Conservation (phyloP, 306 rosid species). For the Vigna hirtella region DNA sequence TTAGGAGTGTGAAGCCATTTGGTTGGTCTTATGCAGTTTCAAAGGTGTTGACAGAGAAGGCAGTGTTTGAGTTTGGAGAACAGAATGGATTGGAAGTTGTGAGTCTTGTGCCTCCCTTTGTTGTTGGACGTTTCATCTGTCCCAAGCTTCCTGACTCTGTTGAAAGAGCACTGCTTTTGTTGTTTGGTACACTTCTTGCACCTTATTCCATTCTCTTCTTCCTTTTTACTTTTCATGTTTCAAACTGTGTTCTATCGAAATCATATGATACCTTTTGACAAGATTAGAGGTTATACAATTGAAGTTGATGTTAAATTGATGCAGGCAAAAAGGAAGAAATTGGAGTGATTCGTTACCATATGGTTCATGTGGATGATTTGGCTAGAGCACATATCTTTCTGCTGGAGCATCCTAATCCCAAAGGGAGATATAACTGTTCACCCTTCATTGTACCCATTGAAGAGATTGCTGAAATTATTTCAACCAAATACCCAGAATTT, state of each 20-base stretch:
- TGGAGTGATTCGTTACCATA: slow-evolving; percentile 35
- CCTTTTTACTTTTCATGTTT: background rate
- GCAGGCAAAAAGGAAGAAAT: slow-evolving; percentile 52
- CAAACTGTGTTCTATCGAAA: background rate
- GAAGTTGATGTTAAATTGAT: background rate
- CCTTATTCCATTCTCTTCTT: background rate
- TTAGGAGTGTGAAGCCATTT: slow-evolving; percentile 26
- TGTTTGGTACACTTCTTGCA: slow-evolving; percentile 45
- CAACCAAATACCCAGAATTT: slow-evolving; percentile 56
- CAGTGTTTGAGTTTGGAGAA: slow-evolving; percentile 49
- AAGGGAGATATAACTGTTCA: slow-evolving; percentile 70
- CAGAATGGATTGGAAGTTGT: slow-evolving; percentile 64
- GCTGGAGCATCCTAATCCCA: slow-evolving; percentile 58
- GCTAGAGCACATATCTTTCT: slow-evolving; percentile 66
- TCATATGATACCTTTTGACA: background rate
- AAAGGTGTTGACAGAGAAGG: slow-evolving; percentile 61
- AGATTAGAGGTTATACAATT: too few relatives aligned
- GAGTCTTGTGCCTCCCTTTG: slow-evolving; percentile 55
- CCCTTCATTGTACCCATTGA: slow-evolving; percentile 44
- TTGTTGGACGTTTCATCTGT: slow-evolving; percentile 67
- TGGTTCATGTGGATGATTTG: slow-evolving; percentile 72
- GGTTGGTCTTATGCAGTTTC: slow-evolving; percentile 56
- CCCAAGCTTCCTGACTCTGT: slow-evolving; percentile 61
- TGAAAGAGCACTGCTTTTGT: slow-evolving; percentile 42
- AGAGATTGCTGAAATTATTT: slow-evolving; percentile 46